A percentile compares a stretch with the other conserved stretches of the same genome.
phyloP scores from a whole-genome alignment of 2,329 filamentous ascomycete genomes.

The Calonectria pteridis region DNA sequence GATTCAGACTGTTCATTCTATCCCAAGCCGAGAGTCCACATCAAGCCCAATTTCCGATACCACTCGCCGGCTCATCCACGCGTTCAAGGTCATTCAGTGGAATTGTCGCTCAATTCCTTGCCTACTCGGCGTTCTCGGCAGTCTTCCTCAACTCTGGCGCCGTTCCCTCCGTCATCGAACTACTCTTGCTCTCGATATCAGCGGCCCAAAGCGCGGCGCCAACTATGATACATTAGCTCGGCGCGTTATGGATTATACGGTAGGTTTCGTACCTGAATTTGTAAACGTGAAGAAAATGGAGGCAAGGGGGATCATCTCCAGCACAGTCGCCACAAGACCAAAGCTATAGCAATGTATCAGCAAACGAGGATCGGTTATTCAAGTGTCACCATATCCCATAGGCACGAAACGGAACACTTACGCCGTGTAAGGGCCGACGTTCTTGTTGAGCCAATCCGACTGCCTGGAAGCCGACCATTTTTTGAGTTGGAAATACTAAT shows the following conservation, averaged over 20 bases:
- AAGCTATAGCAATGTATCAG: conserved; percentile 67
- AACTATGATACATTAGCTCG: conserved; percentile 60
- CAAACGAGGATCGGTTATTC: background rate
- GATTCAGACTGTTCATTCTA: background rate
- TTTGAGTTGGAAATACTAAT: conserved; percentile 91
- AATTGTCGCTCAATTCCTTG: background rate
- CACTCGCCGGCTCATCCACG: background rate
- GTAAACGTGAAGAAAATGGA: conserved; percentile 91
- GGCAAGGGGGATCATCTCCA: conserved; percentile 87
- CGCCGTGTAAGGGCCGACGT: conserved; percentile 84
- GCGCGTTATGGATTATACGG: background rate
- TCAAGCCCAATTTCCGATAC: background rate
- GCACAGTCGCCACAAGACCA: conserved; percentile 77
- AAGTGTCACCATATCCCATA: conserved; percentile 14
- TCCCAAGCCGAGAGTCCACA: background rate
- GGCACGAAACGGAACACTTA: conserved; percentile 58
- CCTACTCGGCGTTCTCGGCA: conserved; percentile 62
- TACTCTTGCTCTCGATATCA: conserved; percentile 76
- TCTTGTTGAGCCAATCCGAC: conserved; percentile 76
- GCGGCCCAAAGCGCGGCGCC: conserved; percentile 96
- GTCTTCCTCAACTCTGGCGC: conserved; percentile 64
- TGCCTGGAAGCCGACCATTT: conserved; percentile 77
- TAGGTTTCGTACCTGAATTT: conserved; percentile 72
- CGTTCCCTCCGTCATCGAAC: conserved; percentile 62
- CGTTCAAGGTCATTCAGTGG: background rate